Evolutionary conservation across 192 early-diverging fungal species (phyloP), one percentile per base, ranked within the genome.

Genomic region (Mortierella antarctica): DNA sequence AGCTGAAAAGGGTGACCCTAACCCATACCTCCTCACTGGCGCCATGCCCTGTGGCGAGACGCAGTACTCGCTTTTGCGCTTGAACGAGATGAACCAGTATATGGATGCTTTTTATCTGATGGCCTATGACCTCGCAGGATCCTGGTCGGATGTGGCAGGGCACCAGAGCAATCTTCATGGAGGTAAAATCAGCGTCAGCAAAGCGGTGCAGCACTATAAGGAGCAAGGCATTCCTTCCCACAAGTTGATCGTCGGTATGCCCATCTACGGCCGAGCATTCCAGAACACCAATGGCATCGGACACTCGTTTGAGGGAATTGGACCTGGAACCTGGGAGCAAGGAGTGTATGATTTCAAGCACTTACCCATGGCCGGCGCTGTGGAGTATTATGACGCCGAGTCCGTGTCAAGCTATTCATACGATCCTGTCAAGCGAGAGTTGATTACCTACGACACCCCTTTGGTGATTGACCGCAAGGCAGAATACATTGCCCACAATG

Each of bases 241-340:
- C 49, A 98, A 98, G 71, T 71, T 99, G 40, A 92, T 97, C 2
- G 87, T 99, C 58, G 98, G 98, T 14, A 90, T 94, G 51, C 95
- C 95, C 23, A 88, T 96, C 70, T 99, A 98, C 84, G 96, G 95
- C 4, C 89, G 98, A n/a, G 95, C 90, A 5, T 99, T 99, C 83
- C 86, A 88, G 65, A 94, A 95, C 65, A 96, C 96, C 9, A 79
- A 87, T 63, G 93, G 93, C 4, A 81, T 92, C 17, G 89, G 89
- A 5, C 80, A 86, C 41, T 58, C 82, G 31, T 95, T 92, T 60
- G 65, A 74, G 18, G 96, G 96, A 14, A 84, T 92, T n/a, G 90
- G 92, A 8, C 75, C 90, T 54, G 94, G 94, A 39, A 90, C 90
- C 7, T 97, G 96, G 95, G 98, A 99, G 79, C 80, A 91, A 52